Evolutionary conservation across 306 rosid genomes (phyloP), one percentile per base, ranked within the genome.

Genomic region (Chamaecrista fasciculata): DNA sequence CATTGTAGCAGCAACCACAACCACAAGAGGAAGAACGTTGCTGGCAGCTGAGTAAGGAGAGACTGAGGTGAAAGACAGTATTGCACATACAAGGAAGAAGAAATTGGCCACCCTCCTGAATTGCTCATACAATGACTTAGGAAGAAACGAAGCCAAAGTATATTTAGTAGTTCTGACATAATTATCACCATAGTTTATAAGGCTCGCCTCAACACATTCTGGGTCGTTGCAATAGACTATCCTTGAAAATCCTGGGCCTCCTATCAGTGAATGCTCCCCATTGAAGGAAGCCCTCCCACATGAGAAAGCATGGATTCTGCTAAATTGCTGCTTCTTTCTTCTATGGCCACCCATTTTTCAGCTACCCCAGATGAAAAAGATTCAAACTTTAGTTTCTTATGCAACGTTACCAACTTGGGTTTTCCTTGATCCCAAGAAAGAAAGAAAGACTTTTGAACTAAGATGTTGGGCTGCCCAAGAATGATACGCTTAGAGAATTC

Each of bases 171-270:
- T 91, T 29, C 90, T 87, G 4, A 91, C 92, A 59, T 95, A 95
- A 80, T 95, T 95, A 55, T 79, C 85, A 20, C 83, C 84, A 74
- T 91, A 95, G 20, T 70, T 73, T 28, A 23, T 42, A 67, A 71
- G 69, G 65, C 82, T 62, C 0, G 86, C 82, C 53, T 77, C 86
- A n/a, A 50, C 76, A 63, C 84, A 65, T 3, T 91, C 95, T 9
- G 95, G 79, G 21, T 87, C 91, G 21, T 91, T 91, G 78, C 92
- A 87, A 62, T 85, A 80, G 0, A 91, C 91, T 53, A 85, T 80
- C 79, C 99, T 87, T 5, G 99, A 91, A 72, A 91, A 95, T 0
- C 99, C 99, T 33, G 97, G 99, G 3, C 97, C 97, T 80, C 99
- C 99, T 48, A 95, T 87, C 36, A 82, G 80, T 5, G 92, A 86